Evolutionary conservation across 768 basidiomycete species (phyloP), one percentile per base, ranked within the genome.

Genomic region (Psilocybe tampanensis): DNA sequence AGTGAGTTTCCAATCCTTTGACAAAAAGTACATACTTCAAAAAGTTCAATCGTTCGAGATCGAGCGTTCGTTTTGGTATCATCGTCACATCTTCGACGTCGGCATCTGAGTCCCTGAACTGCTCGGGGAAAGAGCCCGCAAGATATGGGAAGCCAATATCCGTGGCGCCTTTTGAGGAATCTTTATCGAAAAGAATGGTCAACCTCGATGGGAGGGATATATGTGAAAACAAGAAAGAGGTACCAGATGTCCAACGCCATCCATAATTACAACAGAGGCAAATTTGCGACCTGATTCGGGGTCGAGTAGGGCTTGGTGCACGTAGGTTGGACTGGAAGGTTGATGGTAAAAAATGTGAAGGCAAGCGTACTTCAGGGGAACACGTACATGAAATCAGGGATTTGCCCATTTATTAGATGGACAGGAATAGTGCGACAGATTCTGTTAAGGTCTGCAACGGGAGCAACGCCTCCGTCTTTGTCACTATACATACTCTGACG

Each of bases 401-500:
- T 69, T 17, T 65, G 69, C 9, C 84, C 86, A 32, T 86, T 73
- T 34, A 85, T 70, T 19, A 87, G 68, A 60, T 86, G 84, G 0
- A 86, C 70, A 0, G 84, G 84, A 8, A 76, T 70, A 19, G 55
- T 62, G 11, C 62, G 44, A 53, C 80, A 82, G 13, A 70, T 57
- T 1, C 66, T 60, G 59, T 78, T 73, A 51, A 89, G 62, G 8
- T 75, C 76, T 39, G 73, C 65, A 8, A 88, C 76, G 6, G 86
- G 84, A 56, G 74, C 76, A 2, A 82, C 72, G 2, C 86, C 87
- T 4, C 82, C 78, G 32, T 18, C 18, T 22, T 69, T 67, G 54
- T 89, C 87, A 39, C 74, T 68, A 61, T 88, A 89, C 86, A 89
- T 89, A 1, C 78, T 80, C 86, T 87, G 48, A 22, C 24, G 22